phyloP scores from a whole-genome alignment of 1,139 yeast genomes.

The Geotrichum citri-aurantii region DNA sequence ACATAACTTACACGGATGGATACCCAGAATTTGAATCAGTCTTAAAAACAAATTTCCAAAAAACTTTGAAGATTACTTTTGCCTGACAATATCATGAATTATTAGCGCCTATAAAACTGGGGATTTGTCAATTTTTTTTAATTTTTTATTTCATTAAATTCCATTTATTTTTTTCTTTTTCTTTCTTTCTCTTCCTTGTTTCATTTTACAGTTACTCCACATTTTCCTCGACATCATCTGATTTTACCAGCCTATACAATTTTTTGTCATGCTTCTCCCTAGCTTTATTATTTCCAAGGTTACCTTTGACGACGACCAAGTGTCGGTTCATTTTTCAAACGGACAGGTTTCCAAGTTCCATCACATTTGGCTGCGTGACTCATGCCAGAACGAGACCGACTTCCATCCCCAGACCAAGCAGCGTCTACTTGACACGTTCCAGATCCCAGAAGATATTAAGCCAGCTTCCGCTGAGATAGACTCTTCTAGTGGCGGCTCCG shows the following conservation, averaged over 20 bases:
- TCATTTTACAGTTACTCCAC: neutral
- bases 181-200: neutral
- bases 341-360: constrained; percentile 39
- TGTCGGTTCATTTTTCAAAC: constrained; percentile 32
- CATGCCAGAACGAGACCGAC: constrained; percentile 60
- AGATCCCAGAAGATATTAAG: constrained; percentile 45
- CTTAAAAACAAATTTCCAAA: neutral
- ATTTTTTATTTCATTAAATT: neutral
- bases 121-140: neutral
- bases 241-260: neutral
- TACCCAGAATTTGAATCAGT: neutral
- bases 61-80: no score
- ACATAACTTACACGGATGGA: constrained; percentile 14
- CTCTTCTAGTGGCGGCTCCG: constrained; percentile 18
- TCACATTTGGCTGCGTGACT: constrained; percentile 64
- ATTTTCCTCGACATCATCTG: neutral
- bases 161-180: neutral
- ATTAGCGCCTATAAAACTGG: no score
- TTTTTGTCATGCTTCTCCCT: neutral
- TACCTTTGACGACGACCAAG: constrained; percentile 27
- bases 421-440: constrained; percentile 54
- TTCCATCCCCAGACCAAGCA: constrained; percentile 59
- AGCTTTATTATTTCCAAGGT: constrained; percentile 3
- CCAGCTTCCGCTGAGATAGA: constrained; percentile 29
- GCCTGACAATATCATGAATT: no score